phyloP scores from a whole-genome alignment of 106 monocot genomes.

The Dendrobium huoshanense region DNA sequence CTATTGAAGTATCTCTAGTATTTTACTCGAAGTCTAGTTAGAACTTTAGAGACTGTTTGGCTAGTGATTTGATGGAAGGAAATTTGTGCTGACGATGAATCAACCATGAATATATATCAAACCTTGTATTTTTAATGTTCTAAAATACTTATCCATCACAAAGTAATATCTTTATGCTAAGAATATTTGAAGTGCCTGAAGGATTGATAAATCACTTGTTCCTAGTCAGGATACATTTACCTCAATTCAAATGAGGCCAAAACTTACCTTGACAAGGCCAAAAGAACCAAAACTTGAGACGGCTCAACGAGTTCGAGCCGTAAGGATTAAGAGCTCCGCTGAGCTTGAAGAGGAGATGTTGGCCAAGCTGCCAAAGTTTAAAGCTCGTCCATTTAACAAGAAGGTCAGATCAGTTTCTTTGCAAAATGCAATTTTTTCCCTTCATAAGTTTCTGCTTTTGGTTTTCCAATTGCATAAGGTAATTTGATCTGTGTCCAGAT shows the following conservation, averaged over 20 bases:
- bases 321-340: slow-evolving; percentile 75
- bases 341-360: slow-evolving; percentile 91
- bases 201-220: background rate
- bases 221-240: slow-evolving; percentile 34
- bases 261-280: slow-evolving; percentile 81
- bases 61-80: too few relatives aligned
- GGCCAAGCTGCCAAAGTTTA: slow-evolving; percentile 85
- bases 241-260: slow-evolving; percentile 46
- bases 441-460: slow-evolving; percentile 3
- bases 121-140: too few relatives aligned
- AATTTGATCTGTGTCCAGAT: slow-evolving; percentile 28
- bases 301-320: too few relatives aligned
- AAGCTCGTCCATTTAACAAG: slow-evolving; percentile 79
- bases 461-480: background rate
- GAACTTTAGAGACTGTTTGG: too few relatives aligned
- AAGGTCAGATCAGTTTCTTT: slow-evolving; percentile 41
- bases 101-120: too few relatives aligned
- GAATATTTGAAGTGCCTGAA: too few relatives aligned
- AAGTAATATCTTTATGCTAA: too few relatives aligned
- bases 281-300: slow-evolving; percentile 36
- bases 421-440: background rate
- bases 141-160: too few relatives aligned
- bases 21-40: too few relatives aligned
- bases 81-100: too few relatives aligned
- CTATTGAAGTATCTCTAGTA: too few relatives aligned